Evolutionary conservation across 768 basidiomycete genomes (phyloP).

Genomic region (Hericium rajendrae): DNA sequence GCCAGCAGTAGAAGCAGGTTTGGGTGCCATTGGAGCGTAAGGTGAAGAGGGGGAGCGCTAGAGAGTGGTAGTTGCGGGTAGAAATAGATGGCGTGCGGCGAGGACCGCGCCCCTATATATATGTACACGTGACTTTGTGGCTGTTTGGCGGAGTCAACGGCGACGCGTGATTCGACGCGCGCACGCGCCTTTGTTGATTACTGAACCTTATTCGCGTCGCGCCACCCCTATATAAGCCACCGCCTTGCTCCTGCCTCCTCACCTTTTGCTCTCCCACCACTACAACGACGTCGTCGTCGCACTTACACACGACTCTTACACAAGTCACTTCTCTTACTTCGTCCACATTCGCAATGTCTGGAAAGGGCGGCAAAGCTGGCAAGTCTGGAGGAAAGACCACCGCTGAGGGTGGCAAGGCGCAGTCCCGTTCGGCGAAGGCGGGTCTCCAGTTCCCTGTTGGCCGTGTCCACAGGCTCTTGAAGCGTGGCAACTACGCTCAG

Average conservation of each 20-base stretch:
- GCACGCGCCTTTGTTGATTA: slow-evolving; percentile 28
- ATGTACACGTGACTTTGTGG: slow-evolving; percentile 24
- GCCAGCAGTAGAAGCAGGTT: slow-evolving; percentile 78
- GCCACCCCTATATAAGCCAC: slow-evolving; percentile 2
- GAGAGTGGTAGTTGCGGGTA: not conserved
- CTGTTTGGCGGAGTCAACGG: slow-evolving; percentile 22
- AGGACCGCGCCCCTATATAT: slow-evolving; percentile 25
- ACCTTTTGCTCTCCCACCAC: slow-evolving; percentile 2
- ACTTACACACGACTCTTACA: not conserved
- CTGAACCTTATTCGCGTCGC: slow-evolving; percentile 14
- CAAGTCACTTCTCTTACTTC: not conserved
- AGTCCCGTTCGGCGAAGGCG: slow-evolving; percentile 66
- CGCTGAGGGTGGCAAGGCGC: slow-evolving; percentile 37
- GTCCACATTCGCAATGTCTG: slow-evolving; percentile 25
- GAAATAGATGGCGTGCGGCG: slow-evolving; percentile 14
- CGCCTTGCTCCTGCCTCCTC: not conserved
- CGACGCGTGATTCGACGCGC: slow-evolving; percentile 16
- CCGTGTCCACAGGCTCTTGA: slow-evolving; percentile 85
- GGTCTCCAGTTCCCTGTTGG: slow-evolving; percentile 87
- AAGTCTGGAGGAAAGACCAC: slow-evolving; percentile 51
- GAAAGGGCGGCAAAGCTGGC: slow-evolving; percentile 44
- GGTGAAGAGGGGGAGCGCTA: slow-evolving; percentile 3
- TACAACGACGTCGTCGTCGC: not conserved
- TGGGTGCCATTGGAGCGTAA: slow-evolving; percentile 42
- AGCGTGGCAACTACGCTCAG: slow-evolving; percentile 79